phyloP scores from a whole-genome alignment of 208 protist species.

The Leishmania martiniquensis region DNA sequence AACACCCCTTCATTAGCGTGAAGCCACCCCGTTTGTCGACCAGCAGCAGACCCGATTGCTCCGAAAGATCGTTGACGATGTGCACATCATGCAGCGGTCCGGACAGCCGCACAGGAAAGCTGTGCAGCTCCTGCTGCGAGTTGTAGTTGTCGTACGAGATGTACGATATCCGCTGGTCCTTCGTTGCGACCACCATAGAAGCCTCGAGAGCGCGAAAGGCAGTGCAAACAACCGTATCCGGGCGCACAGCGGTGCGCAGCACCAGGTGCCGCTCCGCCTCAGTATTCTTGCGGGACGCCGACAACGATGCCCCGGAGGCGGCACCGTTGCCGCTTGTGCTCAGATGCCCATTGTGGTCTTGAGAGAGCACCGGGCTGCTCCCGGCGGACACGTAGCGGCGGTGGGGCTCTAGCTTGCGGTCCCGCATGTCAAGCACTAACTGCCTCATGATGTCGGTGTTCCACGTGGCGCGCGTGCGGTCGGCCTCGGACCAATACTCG shows the following conservation, averaged over 20 bases:
- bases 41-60: conserved; percentile 80
- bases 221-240: conserved; percentile 69
- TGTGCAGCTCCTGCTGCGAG: conserved; percentile 57
- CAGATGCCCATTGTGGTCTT: background rate
- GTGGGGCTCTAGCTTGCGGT: conserved; percentile 57
- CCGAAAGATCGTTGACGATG: conserved; percentile 88
- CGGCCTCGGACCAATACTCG: conserved; percentile 70
- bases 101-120: conserved; percentile 59
- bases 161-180: conserved; percentile 67
- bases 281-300: background rate
- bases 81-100: conserved; percentile 70
- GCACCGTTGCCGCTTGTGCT: background rate
- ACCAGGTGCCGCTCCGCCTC: conserved; percentile 58
- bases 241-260: conserved; percentile 49
- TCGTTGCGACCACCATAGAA: conserved; percentile 75
- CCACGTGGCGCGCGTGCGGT: conserved; percentile 70
- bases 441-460: conserved; percentile 85
- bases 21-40: conserved; percentile 81
- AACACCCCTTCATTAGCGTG: conserved; percentile 73
- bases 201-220: conserved; percentile 77
- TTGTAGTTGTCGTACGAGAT: conserved; percentile 85
- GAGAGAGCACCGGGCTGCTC: conserved; percentile 5
- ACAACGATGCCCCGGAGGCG: background rate
- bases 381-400: conserved; percentile 12
- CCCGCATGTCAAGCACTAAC: conserved; percentile 79